Base-by-base conservation (phyloP, 2,329 filamentous ascomycete genomes). In the Cordyceps fumosorosea region DNA sequence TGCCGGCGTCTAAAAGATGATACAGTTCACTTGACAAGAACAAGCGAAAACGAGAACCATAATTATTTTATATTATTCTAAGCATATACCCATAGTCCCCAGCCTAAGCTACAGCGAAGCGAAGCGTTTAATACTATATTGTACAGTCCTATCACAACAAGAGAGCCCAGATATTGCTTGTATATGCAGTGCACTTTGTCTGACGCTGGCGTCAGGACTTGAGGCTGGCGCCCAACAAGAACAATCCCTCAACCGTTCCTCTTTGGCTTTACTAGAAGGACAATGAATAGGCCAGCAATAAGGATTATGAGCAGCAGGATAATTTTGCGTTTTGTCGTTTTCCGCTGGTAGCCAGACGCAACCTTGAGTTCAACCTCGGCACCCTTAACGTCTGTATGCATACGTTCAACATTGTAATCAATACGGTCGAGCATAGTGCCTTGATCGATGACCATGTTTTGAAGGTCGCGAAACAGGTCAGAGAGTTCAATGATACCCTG, bases 401-500 rank as follows among this genome's bases (percentile, higher is more conserved):
- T 97, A 64, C 89, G 84, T 77, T 99, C 95, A 59, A 99, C 92
- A 69, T 99, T 99, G 78, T 97, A 99, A 75, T 99, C 96, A 69
- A 96, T 96, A 70, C 95, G 88, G 75, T 96, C 93, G 24, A 96
- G 82, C 84, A 96, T 90, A 16, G 91, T 95, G 59, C 91, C 91
- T 74, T 95, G 90, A 71, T 95, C 90, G 67, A 96, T 93, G 68
- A 96, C 91, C 93, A 99, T 98, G 54, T 83, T 88, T 75, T 99
- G 95, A 34, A 99, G 80, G 70, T 99, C 95, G 65, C 96, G 91
- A 79, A 99, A 99, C 56, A 99, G 91, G 73, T 97, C 95, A 4
- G 93, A 91, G 8, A 99, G 80, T 72, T 98, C 93, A 70, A 99
- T 98, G 75, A 99, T 98, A 63, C 95, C 93, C 73, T 97, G 93